A percentile compares a stretch with the other conserved stretches of the same genome.
Conservation (phyloP, 1,139 yeast species). For the Sugiyamaella neomexicana region DNA sequence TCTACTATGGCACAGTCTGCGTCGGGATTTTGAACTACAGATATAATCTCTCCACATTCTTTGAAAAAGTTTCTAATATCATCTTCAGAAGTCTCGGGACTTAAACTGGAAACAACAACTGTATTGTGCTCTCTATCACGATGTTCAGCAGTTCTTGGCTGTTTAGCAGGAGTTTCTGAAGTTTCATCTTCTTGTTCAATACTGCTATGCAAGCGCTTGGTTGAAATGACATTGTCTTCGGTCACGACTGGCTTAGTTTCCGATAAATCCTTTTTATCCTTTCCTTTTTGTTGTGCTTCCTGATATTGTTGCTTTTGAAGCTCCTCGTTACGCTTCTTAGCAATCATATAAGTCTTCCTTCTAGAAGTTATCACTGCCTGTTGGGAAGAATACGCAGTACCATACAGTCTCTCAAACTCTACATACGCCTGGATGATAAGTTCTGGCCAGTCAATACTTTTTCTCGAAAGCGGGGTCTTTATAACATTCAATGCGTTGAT, state of each 20-base stretch:
- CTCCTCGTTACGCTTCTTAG: slow-evolving; percentile 7
- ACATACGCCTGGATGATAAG: slow-evolving; percentile 50
- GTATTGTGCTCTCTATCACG: slow-evolving; percentile 61
- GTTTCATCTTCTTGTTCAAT: slow-evolving; percentile 1
- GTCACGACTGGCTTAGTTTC: too few species aligned
- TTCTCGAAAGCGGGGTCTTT: slow-evolving; percentile 41
- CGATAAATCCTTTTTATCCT: not conserved
- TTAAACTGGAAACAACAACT: slow-evolving; percentile 49
- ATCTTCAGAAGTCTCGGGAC: slow-evolving; percentile 38
- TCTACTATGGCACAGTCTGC: slow-evolving; percentile 45
- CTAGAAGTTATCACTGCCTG: slow-evolving; percentile 29
- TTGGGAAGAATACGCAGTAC: slow-evolving; percentile 37
- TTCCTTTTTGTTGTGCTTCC: not conserved
- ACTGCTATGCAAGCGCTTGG: not conserved
- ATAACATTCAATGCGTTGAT: slow-evolving; percentile 37
- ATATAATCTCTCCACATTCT: slow-evolving; percentile 57
- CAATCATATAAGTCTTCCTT: slow-evolving; percentile 17
- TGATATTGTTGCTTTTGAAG: not conserved
- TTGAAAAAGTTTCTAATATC: slow-evolving; percentile 49
- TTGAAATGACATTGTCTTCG: not conserved
- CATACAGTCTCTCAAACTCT: slow-evolving; percentile 45
- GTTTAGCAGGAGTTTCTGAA: slow-evolving; percentile 2
- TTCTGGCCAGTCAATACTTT: slow-evolving; percentile 53
- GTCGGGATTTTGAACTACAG: slow-evolving; percentile 6
- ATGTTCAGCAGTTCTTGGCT: slow-evolving; percentile 2